phyloP scores from a whole-genome alignment of 176 grass and related monocot species.

The barley (Hordeum vulgare) region DNA sequence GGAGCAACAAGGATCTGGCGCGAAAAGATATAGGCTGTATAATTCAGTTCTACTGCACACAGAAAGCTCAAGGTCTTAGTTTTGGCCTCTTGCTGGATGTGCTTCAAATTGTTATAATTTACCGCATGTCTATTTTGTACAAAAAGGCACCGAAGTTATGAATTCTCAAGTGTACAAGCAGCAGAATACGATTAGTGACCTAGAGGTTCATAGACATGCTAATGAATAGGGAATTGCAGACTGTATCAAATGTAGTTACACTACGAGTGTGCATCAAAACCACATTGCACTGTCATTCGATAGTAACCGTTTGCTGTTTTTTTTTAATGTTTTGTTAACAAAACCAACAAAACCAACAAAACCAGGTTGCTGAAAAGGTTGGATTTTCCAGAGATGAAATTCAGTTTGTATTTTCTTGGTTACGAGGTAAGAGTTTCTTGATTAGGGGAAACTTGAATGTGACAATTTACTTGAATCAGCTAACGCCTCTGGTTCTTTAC shows the following conservation, averaged over 20 bases:
- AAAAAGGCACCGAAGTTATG: not conserved
- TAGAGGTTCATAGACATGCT: not conserved
- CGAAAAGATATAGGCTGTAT: not conserved
- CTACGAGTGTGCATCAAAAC: not conserved
- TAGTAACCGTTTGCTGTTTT: not conserved
- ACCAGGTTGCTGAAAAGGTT: constrained; percentile 87
- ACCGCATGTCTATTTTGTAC: not conserved
- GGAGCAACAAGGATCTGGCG: not conserved
- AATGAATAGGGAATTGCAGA: not conserved
- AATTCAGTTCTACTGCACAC: not conserved
- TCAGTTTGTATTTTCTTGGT: constrained; percentile 95
- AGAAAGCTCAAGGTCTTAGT: not conserved
- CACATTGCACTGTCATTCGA: not conserved
- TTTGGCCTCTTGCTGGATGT: not conserved
- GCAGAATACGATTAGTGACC: not conserved
- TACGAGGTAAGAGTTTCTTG: constrained; percentile 64
- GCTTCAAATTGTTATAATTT: not conserved
- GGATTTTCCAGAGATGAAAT: constrained; percentile 95
- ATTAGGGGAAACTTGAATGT: not conserved
- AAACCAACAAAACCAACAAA: constrained; percentile 28
- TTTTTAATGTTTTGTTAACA: not conserved
- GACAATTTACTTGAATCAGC: not conserved
- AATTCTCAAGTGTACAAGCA: not conserved
- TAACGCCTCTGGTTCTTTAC: not conserved
- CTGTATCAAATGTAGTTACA: not conserved